A percentile compares a stretch with the other conserved stretches of the same genome.
phyloP scores from a whole-genome alignment of 2,329 filamentous ascomycete species.

The Talaromyces funiculosus region DNA sequence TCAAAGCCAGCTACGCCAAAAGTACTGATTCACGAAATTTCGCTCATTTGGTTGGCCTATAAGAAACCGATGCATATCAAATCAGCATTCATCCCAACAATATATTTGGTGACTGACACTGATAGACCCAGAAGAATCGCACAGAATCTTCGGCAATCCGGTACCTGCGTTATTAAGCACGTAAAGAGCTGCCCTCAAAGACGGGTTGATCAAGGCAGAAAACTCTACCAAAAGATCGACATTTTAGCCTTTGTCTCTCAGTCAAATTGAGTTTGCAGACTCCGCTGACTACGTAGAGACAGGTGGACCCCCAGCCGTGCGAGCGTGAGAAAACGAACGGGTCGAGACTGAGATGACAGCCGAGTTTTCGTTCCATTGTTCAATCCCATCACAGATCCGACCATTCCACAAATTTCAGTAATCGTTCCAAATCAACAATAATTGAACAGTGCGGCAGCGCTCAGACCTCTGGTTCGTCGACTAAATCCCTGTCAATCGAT shows the following conservation, averaged over 20 bases:
- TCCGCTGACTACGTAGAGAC: no score
- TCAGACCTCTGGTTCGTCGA: background rate
- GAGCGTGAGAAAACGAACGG: no score
- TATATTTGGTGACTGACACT: background rate
- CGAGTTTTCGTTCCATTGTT: background rate
- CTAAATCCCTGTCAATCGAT: background rate
- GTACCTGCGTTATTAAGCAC: background rate
- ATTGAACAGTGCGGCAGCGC: background rate
- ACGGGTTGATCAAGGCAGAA: background rate
- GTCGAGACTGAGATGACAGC: no score
- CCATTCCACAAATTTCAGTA: background rate
- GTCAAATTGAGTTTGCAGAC: no score
- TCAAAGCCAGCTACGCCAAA: background rate
- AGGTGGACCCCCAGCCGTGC: no score
- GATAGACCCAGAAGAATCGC: background rate
- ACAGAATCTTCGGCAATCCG: background rate
- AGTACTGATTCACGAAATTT: background rate
- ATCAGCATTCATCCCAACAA: background rate
- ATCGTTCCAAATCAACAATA: no score
- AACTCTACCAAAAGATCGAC: no score
- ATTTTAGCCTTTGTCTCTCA: no score
- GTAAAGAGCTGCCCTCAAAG: background rate
- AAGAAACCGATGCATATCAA: no score
- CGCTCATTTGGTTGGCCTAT: background rate
- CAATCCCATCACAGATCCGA: background rate